These are phyloP conservation scores for Rickenella mellea DNA, from an alignment of 768 basidiomycete species.

Conservation along the genomic window DNA sequence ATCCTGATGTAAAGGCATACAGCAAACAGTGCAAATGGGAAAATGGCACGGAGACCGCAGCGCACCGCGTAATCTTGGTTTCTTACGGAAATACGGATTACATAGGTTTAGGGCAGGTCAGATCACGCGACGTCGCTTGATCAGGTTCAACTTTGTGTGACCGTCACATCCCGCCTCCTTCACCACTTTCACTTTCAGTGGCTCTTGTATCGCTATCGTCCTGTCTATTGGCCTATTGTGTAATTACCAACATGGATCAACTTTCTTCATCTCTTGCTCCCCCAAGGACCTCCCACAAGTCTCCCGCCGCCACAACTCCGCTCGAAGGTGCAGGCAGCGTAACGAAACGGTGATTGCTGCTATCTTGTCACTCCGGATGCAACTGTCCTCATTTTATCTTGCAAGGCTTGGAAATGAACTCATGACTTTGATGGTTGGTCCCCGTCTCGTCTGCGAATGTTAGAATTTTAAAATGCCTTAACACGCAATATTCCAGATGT, in stretches of 20 bases:
- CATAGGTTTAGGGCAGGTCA: too few relatives aligned
- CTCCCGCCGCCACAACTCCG: conserved; percentile 39
- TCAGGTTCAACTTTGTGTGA: background rate
- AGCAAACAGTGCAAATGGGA: too few relatives aligned
- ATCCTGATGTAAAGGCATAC: too few relatives aligned
- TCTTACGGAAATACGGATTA: too few relatives aligned
- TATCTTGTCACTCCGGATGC: conserved; percentile 1
- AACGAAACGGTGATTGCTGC: conserved; percentile 57
- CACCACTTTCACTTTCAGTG: conserved; percentile 10
- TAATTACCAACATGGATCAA: conserved; percentile 52
- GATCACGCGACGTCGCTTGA: background rate
- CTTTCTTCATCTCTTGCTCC: conserved; percentile 55
- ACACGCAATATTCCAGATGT: conserved; percentile 72
- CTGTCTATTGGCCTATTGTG: conserved; percentile 13
- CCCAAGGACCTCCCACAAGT: conserved; percentile 48
- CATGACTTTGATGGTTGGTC: conserved; percentile 78
- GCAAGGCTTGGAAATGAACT: conserved; percentile 70
- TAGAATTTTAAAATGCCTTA: background rate
- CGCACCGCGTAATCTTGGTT: too few relatives aligned
- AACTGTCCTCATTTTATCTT: conserved; percentile 3
- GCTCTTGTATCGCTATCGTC: conserved; percentile 9
- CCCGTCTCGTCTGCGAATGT: background rate
- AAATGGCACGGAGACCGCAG: too few relatives aligned
- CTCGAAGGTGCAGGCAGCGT: conserved; percentile 65
- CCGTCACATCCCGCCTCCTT: background rate